Evolutionary conservation across 139 green algal species (phyloP), one percentile per base, ranked within the genome.

Genomic region (Picochlorum sp.): DNA sequence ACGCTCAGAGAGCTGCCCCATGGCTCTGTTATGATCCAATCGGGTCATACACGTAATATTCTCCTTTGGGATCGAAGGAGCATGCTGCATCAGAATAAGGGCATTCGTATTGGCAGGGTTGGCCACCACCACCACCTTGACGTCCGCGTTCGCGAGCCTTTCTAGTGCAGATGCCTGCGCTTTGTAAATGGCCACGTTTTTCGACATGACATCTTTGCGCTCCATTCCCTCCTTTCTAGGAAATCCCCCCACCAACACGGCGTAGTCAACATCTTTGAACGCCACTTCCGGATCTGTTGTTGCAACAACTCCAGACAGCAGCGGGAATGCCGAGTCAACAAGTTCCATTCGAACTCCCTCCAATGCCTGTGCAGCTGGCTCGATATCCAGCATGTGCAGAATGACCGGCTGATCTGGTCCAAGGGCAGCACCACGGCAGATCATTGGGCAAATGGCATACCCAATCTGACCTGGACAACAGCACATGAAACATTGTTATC

Each of bases 51-150:
- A 85, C 4, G 89, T 94, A 73, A 96, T 94, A 80, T 96, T 94
- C 70, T 91, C 81, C 16, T 57, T 35, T 20, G 82, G 81, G 65
- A 96, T 93, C 43, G 61, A 76, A 22, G 85, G 80, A 5, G 89
- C 85, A 55, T 89, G 71, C 74, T 95, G 73, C 51, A 72, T 79
- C 29, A 96, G 72, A 53, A 96, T 90, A 8, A 89, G 61, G 6
- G 87, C 82, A 70, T 96, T 96, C 49, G 89, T 96, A 79, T 96
- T 96, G 57, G 89, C 89, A 22, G 88, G 89, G 75, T 96, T 96
- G 43, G 89, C 89, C 18, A 96, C 89, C n/a, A 97, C 90, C 36
- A 97, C 54, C 30, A 96, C 72, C 85, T 92, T 79, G 36, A 60
- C 4, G 24, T 31, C 57, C 25, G 20, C 36, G 4, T 39, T 53